Base-by-base conservation (phyloP, 768 basidiomycete genomes). In the Epithele typhae region DNA sequence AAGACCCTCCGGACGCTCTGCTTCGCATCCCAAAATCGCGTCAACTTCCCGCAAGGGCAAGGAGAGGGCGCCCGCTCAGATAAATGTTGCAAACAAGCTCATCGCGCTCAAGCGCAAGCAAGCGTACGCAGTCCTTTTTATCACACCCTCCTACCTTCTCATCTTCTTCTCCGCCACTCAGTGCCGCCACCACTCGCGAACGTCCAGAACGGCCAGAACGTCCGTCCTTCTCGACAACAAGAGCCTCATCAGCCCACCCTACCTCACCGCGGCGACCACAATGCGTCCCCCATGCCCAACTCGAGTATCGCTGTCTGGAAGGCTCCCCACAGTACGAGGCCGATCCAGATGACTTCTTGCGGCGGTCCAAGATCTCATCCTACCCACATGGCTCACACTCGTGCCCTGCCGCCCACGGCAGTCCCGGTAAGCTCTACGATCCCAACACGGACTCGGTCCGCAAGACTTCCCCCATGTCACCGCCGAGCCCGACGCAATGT, bases 331-430 rank as follows among this genome's bases (percentile, higher is more conserved):
- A 66, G 6, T 64, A 69, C 41, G 67, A 63, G 38, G 48, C 62
- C 30, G 81, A 85, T 43, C 77, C 84, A 6, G 84, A 87, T 62
- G 85, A 87, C 42, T 89, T 89, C 60, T 81, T 78, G 36, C 80
- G 86, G 21, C 68, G 75, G 25, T 76, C 88, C 58, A 82, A 77
- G 62, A 83, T 88, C 18, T 85, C 86, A 4, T 64, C 74, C 32
- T 39, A 58, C 19, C 77, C 32, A 60, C 76, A 43, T 68, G 72
- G 49, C 50, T 68, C 19, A 59, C 62, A 51, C 64, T 46, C 50
- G 37, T 51, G 46, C n/a, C 55, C 52, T 42, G 57, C 43, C 51
- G 63, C 64, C 14, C 45, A 52, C 21, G 55, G 59, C 46, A 62
- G 48, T 57, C 59, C 49, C 57, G 56, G 61, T 40, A 83, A 82